Conservation (phyloP, 2,329 filamentous ascomycete species). For the Fusarium succisae region DNA sequence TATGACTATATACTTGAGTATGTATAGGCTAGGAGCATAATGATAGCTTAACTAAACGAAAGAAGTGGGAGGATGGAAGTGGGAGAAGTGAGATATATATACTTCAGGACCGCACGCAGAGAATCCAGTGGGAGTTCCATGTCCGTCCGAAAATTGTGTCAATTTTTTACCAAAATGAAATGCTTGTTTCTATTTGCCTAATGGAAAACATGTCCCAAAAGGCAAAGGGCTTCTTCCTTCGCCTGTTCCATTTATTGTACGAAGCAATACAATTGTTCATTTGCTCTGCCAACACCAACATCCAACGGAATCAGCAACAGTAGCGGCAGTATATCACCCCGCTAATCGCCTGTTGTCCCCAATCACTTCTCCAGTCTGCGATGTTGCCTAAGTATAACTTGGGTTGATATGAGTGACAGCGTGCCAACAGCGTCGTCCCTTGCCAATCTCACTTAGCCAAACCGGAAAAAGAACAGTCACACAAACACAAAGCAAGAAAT, state of each 20-base stretch:
- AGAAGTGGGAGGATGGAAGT: neutral
- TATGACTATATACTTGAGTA: too few species aligned
- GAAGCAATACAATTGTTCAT: neutral
- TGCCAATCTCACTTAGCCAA: neutral
- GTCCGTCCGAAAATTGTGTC: fast-evolving
- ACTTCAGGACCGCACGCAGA: neutral
- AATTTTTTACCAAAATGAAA: fast-evolving
- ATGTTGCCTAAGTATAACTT: neutral
- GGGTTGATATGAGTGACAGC: neutral
- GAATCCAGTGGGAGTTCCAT: neutral
- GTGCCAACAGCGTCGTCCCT: neutral
- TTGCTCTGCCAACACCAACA: neutral
- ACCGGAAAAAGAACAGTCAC: neutral
- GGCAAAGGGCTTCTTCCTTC: neutral
- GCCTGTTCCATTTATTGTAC: neutral
- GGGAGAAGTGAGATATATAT: neutral
- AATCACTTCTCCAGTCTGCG: fast-evolving
- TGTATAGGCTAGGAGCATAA: too few species aligned
- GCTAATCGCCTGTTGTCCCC: neutral
- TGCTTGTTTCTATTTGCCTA: fast-evolving
- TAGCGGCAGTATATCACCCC: neutral
- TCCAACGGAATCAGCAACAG: neutral
- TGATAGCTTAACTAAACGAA: neutral
- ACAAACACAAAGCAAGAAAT: neutral
- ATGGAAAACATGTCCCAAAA: neutral